These are phyloP conservation scores for Osmanthus fragrans DNA, from an alignment of 257 asterid genomes.

Conservation along the genomic window DNA sequence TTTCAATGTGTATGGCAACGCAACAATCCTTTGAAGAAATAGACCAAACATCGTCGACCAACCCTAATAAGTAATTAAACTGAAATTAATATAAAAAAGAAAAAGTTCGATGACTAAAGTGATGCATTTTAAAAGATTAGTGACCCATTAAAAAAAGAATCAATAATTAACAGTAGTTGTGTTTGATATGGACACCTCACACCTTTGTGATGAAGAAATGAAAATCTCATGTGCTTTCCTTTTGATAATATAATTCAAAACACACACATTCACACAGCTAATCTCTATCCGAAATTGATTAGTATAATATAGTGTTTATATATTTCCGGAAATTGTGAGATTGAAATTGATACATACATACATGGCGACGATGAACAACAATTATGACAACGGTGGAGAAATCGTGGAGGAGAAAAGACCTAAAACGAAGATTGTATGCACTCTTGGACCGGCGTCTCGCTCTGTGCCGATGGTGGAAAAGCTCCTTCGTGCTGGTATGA, in stretches of 20 bases:
- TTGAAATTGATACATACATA: neutral
- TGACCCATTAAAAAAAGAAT: neutral
- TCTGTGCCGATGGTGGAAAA: conserved; percentile 70
- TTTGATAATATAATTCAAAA: neutral
- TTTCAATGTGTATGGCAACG: neutral
- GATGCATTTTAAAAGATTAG: neutral
- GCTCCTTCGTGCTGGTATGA: conserved; percentile 72
- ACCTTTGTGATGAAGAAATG: neutral
- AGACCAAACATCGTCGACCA: neutral
- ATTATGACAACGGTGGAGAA: conserved; percentile 7
- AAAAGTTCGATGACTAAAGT: neutral
- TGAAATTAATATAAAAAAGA: no score
- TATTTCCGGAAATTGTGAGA: neutral
- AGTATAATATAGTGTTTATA: neutral
- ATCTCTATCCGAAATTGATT: neutral
- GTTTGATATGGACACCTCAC: neutral
- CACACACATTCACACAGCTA: neutral
- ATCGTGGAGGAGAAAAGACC: conserved; percentile 38
- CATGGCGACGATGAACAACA: conserved; percentile 9
- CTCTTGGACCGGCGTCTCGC: conserved; percentile 76
- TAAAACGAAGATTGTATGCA: conserved; percentile 75
- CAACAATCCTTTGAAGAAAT: neutral
- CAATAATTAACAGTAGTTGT: neutral
- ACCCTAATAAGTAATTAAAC: no score
- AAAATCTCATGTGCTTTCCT: neutral